A percentile compares a stretch with the other conserved stretches of the same genome.
Evolutionary conservation across 192 early-diverging fungal genomes (phyloP).

Genomic region (Coemansia sp.): DNA sequence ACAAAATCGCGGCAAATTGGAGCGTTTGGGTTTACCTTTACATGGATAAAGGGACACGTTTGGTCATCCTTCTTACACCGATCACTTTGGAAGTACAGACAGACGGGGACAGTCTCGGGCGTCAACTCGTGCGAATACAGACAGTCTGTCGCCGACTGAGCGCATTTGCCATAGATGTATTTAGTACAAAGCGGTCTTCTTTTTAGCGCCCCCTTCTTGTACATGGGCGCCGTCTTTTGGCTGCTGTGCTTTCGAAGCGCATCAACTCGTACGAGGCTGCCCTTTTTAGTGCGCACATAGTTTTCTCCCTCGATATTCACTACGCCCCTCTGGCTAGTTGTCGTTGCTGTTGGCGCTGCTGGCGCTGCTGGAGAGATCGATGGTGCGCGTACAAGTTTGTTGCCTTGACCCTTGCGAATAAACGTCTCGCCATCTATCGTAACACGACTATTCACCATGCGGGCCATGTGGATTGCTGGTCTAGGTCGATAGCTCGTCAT

Average conservation of each 20-base stretch:
- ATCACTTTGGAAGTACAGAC: constrained; percentile 68
- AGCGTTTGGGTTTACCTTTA: constrained; percentile 60
- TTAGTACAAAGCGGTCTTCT: constrained; percentile 35
- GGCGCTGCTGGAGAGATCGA: not conserved
- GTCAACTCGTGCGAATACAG: constrained; percentile 61
- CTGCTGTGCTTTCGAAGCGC: constrained; percentile 19
- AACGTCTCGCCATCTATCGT: constrained; percentile 40
- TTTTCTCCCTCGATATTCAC: constrained; percentile 42
- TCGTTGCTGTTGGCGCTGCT: not conserved
- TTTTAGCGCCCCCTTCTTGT: not conserved
- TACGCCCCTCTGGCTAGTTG: constrained; percentile 1
- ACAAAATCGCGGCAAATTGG: constrained; percentile 70
- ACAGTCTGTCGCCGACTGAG: constrained; percentile 41
- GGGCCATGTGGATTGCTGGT: not conserved
- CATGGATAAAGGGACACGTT: constrained; percentile 62
- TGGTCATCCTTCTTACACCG: constrained; percentile 54
- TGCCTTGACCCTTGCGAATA: constrained; percentile 31
- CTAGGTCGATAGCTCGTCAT: not conserved
- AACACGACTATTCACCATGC: constrained; percentile 8
- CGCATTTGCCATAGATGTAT: constrained; percentile 35
- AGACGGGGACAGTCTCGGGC: constrained; percentile 63
- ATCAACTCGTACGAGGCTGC: constrained; percentile 35
- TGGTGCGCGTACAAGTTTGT: constrained; percentile 43
- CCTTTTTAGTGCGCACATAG: constrained; percentile 44
- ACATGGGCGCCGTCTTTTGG: constrained; percentile 10